Evolutionary conservation across 2,329 filamentous ascomycete species (phyloP).

Genomic region (Grosmannia huntii): DNA sequence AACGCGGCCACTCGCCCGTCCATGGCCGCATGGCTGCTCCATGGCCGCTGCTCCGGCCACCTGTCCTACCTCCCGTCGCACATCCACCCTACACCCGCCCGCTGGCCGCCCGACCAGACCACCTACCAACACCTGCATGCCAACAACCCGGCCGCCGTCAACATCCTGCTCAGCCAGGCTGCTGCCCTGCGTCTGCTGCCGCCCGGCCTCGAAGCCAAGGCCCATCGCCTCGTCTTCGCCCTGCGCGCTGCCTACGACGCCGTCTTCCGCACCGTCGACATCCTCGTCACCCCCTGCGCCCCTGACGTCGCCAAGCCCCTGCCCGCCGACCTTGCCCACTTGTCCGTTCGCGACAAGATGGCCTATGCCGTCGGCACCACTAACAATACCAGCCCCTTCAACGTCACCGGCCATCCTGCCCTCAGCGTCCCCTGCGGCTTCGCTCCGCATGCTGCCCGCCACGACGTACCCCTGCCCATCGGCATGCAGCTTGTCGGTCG

Average conservation of each 20-base stretch:
- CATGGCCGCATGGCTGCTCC: conserved; percentile 19
- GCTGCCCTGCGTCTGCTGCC: conserved; percentile 14
- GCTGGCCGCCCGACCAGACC: conserved; percentile 22
- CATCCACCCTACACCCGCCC: conserved; percentile 11
- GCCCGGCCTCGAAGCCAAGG: conserved; percentile 26
- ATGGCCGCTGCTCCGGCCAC: conserved; percentile 17
- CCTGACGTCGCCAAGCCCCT: conserved; percentile 30
- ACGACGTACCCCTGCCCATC: conserved; percentile 15
- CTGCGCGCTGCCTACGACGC: conserved; percentile 36
- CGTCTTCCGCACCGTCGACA: conserved; percentile 20
- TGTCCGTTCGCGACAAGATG: conserved; percentile 26
- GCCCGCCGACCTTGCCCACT: conserved; percentile 25
- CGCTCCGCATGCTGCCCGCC: conserved; percentile 8
- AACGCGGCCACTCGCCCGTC: conserved; percentile 24
- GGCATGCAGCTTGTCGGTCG: conserved; percentile 20
- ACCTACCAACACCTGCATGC: conserved; percentile 28
- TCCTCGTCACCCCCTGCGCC: conserved; percentile 35
- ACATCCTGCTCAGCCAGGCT: conserved; percentile 26
- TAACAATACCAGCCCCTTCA: conserved; percentile 33
- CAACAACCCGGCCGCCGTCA: conserved; percentile 31
- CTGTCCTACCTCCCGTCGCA: conserved; percentile 21
- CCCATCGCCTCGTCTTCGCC: conserved; percentile 30
- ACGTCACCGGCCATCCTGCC: conserved; percentile 35
- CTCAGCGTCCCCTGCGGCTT: conserved; percentile 31
- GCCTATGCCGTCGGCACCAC: conserved; percentile 30